Base-by-base conservation (phyloP, 441 rosid species). In the Erodium chrysanthum region DNA sequence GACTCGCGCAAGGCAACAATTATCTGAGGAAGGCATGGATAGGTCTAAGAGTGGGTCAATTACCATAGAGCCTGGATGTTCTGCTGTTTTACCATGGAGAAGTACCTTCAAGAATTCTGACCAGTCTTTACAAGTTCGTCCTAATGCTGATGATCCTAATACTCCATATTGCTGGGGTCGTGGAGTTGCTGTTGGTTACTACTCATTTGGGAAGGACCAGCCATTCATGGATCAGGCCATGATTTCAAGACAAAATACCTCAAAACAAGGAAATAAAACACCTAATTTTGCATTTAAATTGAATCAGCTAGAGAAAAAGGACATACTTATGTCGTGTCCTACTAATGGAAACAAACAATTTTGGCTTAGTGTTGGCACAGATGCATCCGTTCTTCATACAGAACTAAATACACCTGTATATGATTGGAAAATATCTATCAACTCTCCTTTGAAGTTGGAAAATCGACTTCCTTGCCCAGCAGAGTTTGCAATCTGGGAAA, bases 361-460 rank as follows among this genome's bases (percentile, higher is more conserved):
- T 72, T 95, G 99, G 99, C 88, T 95, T 70, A 90, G 96, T 72
- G 73, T 88, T 46, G 88, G 97, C 71, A 82, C 92, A 70, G 98
- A 95, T 77, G 99, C 99, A 10, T 80, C 91, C 4, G 84, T 89
- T 75, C 99, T 95, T 75, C 85, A 89, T 66, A 90, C 98, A 60
- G 99, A 95, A 73, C 79, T 87, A 67, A 95, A 95, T 83, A 73
- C 80, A 76, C 99, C 98, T 64, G 93, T 95, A 61, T 95, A 92
- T 83, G 99, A 95, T 81, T 95, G 99, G 98, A 88, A 79, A 81
- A 84, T 95, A 77, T 88, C 97, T 63, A 75, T 92, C 18, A 88
- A 75, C 77, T 83, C 98, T 71, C 97, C 99, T 70, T 76, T 95
- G 83, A 92, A 86, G 85, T 77, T 95, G 76, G 99, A 95, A 84